phyloP scores from a whole-genome alignment of 2,329 filamentous ascomycete species.

The Paraconiothyrium brasiliense region DNA sequence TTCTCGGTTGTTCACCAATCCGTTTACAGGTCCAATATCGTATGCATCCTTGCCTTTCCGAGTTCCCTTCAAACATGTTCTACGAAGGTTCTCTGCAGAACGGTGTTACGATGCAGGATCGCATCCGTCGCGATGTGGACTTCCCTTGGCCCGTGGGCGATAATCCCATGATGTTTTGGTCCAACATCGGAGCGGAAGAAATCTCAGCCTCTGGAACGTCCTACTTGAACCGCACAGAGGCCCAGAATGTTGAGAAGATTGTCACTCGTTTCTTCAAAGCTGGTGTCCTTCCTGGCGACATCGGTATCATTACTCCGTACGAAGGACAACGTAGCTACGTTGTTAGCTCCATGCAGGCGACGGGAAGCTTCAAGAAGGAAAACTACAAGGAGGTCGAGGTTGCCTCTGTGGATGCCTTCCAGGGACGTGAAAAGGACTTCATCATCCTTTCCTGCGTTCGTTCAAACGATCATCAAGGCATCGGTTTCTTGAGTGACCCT shows the following conservation, averaged over 20 bases:
- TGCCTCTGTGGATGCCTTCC: conserved; percentile 97
- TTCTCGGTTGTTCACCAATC: conserved; percentile 88
- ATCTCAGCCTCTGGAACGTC: conserved; percentile 98
- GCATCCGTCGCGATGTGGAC: conserved; percentile 90
- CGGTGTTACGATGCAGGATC: conserved; percentile 88
- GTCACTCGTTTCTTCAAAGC: conserved; percentile 99
- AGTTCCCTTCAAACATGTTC: conserved; percentile 99
- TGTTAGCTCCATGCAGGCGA: conserved; percentile 99
- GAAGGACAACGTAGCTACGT: conserved; percentile 98
- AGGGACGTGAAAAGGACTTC: conserved; percentile 98
- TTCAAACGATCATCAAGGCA: conserved; percentile 98
- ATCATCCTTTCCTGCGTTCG: conserved; percentile 97
- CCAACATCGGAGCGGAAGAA: conserved; percentile 95
- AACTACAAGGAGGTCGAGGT: conserved; percentile 99
- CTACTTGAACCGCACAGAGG: conserved; percentile 96
- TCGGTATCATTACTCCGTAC: conserved; percentile 98
- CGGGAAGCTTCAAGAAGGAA: conserved; percentile 97
- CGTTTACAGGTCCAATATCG: conserved; percentile 97
- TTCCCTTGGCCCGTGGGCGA: conserved; percentile 97
- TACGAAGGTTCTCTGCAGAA: conserved; percentile 98
- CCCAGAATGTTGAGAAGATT: conserved; percentile 97
- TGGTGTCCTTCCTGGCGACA: conserved; percentile 90
- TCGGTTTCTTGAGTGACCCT: conserved; percentile 97
- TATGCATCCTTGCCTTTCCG: conserved; percentile 97
- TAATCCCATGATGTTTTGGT: conserved; percentile 99